A percentile compares a stretch with the other conserved stretches of the same genome.
Evolutionary conservation across 768 basidiomycete genomes (phyloP).

Genomic region (Tephrocybe sp.): DNA sequence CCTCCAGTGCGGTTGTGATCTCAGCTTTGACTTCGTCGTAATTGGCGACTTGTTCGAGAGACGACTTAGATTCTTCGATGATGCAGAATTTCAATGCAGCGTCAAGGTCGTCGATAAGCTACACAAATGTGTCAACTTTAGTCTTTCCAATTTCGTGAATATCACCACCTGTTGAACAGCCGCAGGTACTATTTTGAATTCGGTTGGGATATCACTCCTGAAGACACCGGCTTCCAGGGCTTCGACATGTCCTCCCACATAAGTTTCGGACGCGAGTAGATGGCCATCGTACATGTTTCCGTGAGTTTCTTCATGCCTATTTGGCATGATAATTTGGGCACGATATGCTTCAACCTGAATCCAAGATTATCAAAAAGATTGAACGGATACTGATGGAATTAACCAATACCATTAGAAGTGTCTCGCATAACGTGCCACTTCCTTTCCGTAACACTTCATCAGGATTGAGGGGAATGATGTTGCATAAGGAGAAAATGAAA

Average conservation of each 20-base stretch:
- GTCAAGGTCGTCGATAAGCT: conserved; percentile 95
- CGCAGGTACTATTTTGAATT: conserved; percentile 91
- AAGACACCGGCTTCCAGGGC: conserved; percentile 98
- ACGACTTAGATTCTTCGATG: conserved; percentile 76
- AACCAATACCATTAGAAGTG: conserved; percentile 87
- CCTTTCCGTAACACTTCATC: conserved; percentile 97
- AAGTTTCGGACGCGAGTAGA: conserved; percentile 95
- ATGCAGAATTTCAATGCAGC: conserved; percentile 89
- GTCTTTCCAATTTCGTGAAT: background rate
- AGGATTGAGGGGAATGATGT: conserved; percentile 95
- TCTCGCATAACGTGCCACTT: conserved; percentile 95
- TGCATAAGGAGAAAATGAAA: conserved; percentile 98
- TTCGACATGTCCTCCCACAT: conserved; percentile 98
- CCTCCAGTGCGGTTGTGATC: conserved; percentile 77
- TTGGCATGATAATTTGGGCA: conserved; percentile 95
- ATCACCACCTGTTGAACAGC: conserved; percentile 75
- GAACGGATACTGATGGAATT: background rate
- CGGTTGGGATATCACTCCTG: conserved; percentile 89
- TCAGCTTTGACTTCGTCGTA: conserved; percentile 89
- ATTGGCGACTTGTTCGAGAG: conserved; percentile 85
- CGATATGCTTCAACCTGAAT: conserved; percentile 92
- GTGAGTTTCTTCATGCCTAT: conserved; percentile 91
- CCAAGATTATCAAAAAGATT: conserved; percentile 1
- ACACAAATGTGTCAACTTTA: conserved; percentile 2
- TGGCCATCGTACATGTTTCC: conserved; percentile 95